These are phyloP conservation scores for Austroboletus niveus DNA, from an alignment of 1,284 basidiomycete genomes.

Conservation along the genomic window DNA sequence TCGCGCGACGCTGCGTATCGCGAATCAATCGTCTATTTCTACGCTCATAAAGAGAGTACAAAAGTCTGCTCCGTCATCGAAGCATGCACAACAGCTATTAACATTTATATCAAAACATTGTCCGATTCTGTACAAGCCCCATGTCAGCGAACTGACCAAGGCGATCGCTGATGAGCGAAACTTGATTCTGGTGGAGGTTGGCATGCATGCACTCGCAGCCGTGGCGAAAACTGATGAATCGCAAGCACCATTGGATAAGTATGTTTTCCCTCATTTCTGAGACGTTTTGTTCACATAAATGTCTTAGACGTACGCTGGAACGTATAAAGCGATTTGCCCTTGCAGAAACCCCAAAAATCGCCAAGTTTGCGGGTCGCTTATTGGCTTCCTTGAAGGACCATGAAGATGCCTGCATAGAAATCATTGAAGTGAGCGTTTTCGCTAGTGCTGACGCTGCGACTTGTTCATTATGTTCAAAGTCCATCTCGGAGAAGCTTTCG, in stretches of 20 bases:
- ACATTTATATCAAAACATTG: constrained; percentile 75
- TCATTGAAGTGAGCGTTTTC: constrained; percentile 60
- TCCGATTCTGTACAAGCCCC: constrained; percentile 71
- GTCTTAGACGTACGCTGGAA: constrained; percentile 61
- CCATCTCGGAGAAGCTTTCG: constrained; percentile 56
- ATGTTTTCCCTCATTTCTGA: constrained; percentile 23
- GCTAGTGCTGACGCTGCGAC: neutral
- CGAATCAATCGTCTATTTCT: constrained; percentile 86
- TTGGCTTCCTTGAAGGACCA: constrained; percentile 60
- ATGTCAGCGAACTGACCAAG: constrained; percentile 74
- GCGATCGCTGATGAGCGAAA: constrained; percentile 68
- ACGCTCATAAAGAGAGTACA: constrained; percentile 71
- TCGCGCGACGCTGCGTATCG: constrained; percentile 66
- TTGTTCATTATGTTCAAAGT: constrained; percentile 36
- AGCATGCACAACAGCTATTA: constrained; percentile 51
- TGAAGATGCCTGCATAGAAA: constrained; percentile 48
- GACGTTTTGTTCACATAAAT: constrained; percentile 1
- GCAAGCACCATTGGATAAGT: constrained; percentile 67
- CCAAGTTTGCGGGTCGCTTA: constrained; percentile 87
- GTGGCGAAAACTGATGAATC: constrained; percentile 59
- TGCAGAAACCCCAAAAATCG: constrained; percentile 63
- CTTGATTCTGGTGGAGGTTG: constrained; percentile 59
- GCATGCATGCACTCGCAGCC: constrained; percentile 74
- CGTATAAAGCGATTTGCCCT: constrained; percentile 61
- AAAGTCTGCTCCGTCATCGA: constrained; percentile 41